Base-by-base conservation (phyloP, 345 rosid genomes). In the Leavenworthia alabamica region DNA sequence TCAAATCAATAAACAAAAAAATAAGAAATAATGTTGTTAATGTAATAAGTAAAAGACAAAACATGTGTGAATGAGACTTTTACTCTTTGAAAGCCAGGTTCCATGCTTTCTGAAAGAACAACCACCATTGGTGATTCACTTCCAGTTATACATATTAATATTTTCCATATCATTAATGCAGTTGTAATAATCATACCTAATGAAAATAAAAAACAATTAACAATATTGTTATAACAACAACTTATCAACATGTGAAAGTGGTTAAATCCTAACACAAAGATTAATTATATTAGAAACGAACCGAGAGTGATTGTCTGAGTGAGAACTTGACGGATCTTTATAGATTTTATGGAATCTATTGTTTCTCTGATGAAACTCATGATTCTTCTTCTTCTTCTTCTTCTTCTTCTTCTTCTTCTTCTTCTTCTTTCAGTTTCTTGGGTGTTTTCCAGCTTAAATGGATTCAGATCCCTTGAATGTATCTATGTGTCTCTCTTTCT, bases 91-190 rank as follows among this genome's bases (percentile, higher is more conserved):
- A 94, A 90, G 27, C 93, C 99, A 49, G 97, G 99, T 73, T 94
- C 99, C 99, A 94, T 94, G 65, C 99, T 94, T 75, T 80, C 99
- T 3, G 99, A 94, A 48, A 90, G 97, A 73, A 94, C 93, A 47
- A 90, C 97, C 24, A 94, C 97, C 6, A 94, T 90, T n/a, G 97
- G 97, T 29, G 97, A 94, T 76, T 94, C 97, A 64, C 90, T 88
- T 11, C 97, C 97, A 33, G 97, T 94, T 33, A 90, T 23, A 73
- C 97, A 90, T 92, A 94, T 88, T 81, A 94, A 76, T 0, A 79
- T 83, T 80, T 90, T 90, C 99, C 99, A 90, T 79, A 90, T 86
- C 56, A 94, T 90, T 26, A 94, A 68, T 10, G 97, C 99, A 39
- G 95, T 90, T 6, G 99, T 88, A 36, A 90, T 95, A 51, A 94